phyloP scores from a whole-genome alignment of 495 filamentous ascomycete genomes.

The Parmelia sp. region DNA sequence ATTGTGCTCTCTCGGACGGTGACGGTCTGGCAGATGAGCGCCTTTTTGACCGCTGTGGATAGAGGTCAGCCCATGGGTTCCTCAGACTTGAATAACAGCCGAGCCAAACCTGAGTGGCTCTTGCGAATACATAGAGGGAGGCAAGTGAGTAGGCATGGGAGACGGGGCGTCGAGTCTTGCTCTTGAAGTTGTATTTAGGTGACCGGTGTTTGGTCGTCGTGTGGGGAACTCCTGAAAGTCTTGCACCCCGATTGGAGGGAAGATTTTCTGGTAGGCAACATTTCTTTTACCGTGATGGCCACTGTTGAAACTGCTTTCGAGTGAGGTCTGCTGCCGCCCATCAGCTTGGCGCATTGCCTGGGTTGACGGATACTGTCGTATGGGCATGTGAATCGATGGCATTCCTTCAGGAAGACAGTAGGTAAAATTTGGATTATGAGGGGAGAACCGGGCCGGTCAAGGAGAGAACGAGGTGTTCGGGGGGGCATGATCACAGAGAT shows the following conservation, averaged over 20 bases:
- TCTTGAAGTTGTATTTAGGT: slow-evolving; percentile 1
- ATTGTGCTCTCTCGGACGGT: slow-evolving; percentile 12
- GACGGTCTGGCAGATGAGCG: slow-evolving; percentile 1
- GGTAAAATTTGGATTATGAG: too few species aligned
- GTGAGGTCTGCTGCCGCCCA: slow-evolving; percentile 15
- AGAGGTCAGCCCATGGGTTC: not conserved
- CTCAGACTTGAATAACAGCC: too few species aligned
- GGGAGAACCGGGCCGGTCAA: not conserved
- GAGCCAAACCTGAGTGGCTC: slow-evolving; percentile 13
- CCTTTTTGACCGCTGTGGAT: slow-evolving; percentile 7
- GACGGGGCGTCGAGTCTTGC: slow-evolving; percentile 10
- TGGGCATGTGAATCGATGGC: slow-evolving; percentile 17
- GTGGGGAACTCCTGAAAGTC: slow-evolving; percentile 22
- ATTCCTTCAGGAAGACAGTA: not conserved
- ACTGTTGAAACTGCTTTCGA: slow-evolving; percentile 6
- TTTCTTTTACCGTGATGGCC: slow-evolving; percentile 12
- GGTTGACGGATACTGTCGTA: slow-evolving; percentile 17
- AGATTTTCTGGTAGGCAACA: slow-evolving; percentile 22
- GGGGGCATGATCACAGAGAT: too few species aligned
- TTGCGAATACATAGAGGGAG: not conserved
- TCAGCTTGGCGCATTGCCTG: slow-evolving; percentile 18
- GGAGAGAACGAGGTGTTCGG: not conserved
- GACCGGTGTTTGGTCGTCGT: slow-evolving; percentile 13
- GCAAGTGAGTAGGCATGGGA: slow-evolving; percentile 8
- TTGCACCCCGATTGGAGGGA: slow-evolving; percentile 21